Conservation (phyloP, 1,284 basidiomycete genomes). For the Ustilago nuda region DNA sequence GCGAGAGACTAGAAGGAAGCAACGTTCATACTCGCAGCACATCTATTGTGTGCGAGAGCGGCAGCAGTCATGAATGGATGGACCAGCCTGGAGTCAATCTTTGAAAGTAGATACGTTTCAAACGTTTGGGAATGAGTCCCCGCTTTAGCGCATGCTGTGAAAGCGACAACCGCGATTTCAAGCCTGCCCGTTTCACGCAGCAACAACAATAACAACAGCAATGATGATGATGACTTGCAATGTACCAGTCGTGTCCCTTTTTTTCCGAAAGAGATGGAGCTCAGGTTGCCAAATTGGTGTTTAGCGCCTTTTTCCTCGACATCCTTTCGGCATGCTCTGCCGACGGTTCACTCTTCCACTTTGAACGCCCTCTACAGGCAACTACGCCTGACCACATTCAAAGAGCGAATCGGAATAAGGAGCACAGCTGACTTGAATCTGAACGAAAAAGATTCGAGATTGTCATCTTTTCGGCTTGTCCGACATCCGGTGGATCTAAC, state of each 20-base stretch:
- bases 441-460: not conserved
- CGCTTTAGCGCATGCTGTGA: conserved; percentile 1
- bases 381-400: not conserved
- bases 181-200: not conserved
- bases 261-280: not conserved
- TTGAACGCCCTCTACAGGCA: not conserved
- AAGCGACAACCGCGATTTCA: conserved; percentile 1
- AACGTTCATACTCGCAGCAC: conserved; percentile 2
- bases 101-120: not conserved
- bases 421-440: not conserved
- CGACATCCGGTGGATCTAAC: not conserved
- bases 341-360: not conserved
- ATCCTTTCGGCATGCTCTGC: not conserved
- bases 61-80: not conserved
- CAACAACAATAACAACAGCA: not conserved
- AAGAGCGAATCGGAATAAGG: not conserved
- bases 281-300: not conserved
- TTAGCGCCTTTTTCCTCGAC: not conserved
- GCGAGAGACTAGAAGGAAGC: not conserved
- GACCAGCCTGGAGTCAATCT: not conserved
- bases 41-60: not conserved
- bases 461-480: not conserved
- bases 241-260: not conserved
- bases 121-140: conserved; percentile 6
- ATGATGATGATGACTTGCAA: not conserved